phyloP scores from a whole-genome alignment of 2,329 filamentous ascomycete species.

The Scedosporium minutisporum region DNA sequence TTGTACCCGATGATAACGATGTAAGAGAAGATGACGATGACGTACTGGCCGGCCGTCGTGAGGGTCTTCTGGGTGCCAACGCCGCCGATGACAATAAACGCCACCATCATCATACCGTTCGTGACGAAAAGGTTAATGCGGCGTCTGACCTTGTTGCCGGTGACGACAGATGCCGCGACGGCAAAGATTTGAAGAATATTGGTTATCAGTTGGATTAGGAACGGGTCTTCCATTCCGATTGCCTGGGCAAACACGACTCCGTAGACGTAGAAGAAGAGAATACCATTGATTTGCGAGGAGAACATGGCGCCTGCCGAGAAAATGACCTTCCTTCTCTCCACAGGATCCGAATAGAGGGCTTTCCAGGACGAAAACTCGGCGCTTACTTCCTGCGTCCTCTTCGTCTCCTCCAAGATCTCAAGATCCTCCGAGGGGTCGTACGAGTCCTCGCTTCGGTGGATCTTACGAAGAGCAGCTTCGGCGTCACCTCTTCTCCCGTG shows the following conservation, averaged over 20 bases:
- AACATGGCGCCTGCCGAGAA: constrained; percentile 30
- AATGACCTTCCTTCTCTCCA: constrained; percentile 33
- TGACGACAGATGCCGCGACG: constrained; percentile 23
- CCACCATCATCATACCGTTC: constrained; percentile 22
- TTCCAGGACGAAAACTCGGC: constrained; percentile 25
- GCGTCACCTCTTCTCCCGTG: constrained; percentile 19
- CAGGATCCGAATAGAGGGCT: constrained; percentile 25
- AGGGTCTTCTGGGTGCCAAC: constrained; percentile 12
- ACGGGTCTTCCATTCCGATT: constrained; percentile 26
- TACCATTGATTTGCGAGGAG: constrained; percentile 33
- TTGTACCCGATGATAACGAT: constrained; percentile 28
- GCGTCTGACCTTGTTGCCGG: constrained; percentile 25
- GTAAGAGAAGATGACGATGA: constrained; percentile 15
- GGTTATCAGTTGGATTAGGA: constrained; percentile 26
- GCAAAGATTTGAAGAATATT: constrained; percentile 28
- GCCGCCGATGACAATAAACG: constrained; percentile 20
- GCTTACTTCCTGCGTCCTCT: constrained; percentile 15
- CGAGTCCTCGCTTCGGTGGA: constrained; percentile 20
- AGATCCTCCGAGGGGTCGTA: constrained; percentile 18
- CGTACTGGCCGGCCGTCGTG: constrained; percentile 10
- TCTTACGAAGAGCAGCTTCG: constrained; percentile 19
- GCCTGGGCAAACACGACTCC: constrained; percentile 28
- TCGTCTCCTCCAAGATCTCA: constrained; percentile 13
- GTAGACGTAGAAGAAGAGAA: constrained; percentile 32
- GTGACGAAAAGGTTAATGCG: constrained; percentile 25